These are phyloP conservation scores for Pseudogymnoascus sp. DNA, from an alignment of 2,329 filamentous ascomycete species.

Conservation along the genomic window DNA sequence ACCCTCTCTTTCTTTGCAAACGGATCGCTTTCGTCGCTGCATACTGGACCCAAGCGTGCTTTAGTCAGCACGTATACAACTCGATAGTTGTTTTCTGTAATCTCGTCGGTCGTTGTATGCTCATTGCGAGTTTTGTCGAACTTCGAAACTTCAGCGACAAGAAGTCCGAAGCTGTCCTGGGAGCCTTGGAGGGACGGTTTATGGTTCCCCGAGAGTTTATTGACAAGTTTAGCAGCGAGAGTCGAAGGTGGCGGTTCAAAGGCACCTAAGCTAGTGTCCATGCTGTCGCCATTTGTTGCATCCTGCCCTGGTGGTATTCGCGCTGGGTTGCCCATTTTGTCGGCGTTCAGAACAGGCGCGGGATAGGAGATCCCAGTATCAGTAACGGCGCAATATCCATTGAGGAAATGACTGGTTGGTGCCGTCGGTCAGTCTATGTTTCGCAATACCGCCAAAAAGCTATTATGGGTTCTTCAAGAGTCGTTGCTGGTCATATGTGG, in stretches of 20 bases:
- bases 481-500: background rate
- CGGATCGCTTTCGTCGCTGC: conserved; percentile 48
- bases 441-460: background rate
- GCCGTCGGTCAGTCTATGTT: background rate
- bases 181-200: conserved; percentile 57
- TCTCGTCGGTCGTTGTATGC: conserved; percentile 49
- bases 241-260: conserved; percentile 60
- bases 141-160: conserved; percentile 50
- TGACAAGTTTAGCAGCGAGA: conserved; percentile 78
- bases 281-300: background rate
- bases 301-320: background rate
- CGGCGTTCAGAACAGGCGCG: background rate
- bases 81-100: conserved; percentile 72
- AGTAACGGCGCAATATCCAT: background rate
- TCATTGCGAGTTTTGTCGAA: conserved; percentile 49
- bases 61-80: conserved; percentile 78
- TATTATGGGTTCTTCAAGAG: background rate
- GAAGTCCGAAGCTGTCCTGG: conserved; percentile 65
- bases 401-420: background rate
- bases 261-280: background rate
- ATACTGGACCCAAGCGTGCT: conserved; percentile 34
- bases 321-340: background rate
- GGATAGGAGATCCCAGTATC: background rate
- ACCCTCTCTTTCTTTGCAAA: conserved; percentile 51
- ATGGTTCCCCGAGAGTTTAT: conserved; percentile 63